Conservation (phyloP, 192 early-diverging fungal species). For the Mortierella antarctica region DNA sequence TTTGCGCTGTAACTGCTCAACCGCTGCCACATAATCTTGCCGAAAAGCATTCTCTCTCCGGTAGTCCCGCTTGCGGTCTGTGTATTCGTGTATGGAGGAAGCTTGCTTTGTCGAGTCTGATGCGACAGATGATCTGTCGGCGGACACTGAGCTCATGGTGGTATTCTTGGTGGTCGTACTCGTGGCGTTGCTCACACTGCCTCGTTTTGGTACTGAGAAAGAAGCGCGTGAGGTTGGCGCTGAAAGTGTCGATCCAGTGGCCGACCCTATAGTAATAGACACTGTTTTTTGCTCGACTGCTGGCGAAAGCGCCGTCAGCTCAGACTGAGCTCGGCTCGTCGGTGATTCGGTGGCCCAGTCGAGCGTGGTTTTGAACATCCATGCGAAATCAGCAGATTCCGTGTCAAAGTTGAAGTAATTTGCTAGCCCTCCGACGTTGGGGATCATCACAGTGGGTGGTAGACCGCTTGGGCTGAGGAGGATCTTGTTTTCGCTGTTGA, state of each 20-base stretch:
- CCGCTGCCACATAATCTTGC: slow-evolving; percentile 39
- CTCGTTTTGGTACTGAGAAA: slow-evolving; percentile 20
- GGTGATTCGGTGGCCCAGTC: slow-evolving; percentile 29
- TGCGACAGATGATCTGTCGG: slow-evolving; percentile 12
- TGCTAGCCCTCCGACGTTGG: slow-evolving; percentile 20
- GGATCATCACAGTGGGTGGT: slow-evolving; percentile 35
- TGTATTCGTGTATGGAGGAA: slow-evolving; percentile 23
- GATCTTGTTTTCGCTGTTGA: slow-evolving; percentile 58
- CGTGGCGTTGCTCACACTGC: slow-evolving; percentile 12
- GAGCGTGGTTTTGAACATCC: slow-evolving; percentile 53
- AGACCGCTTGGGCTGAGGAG: slow-evolving; percentile 40
- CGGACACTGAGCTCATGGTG: slow-evolving; percentile 26
- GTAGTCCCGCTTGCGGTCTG: slow-evolving; percentile 24
- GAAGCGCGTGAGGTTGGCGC: slow-evolving; percentile 29
- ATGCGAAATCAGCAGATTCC: slow-evolving; percentile 43
- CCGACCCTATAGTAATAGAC: background rate
- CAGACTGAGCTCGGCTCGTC: background rate
- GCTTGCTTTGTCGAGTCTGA: slow-evolving; percentile 4
- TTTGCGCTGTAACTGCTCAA: slow-evolving; percentile 25
- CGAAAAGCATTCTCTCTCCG: slow-evolving; percentile 30
- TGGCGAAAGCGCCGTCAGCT: background rate
- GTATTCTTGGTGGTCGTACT: background rate
- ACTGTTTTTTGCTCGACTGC: background rate
- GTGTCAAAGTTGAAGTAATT: slow-evolving; percentile 50
- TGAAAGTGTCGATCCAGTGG: slow-evolving; percentile 6